Base-by-base conservation (phyloP, 1,284 basidiomycete genomes). In the Cutaneotrichosporon cavernicola region DNA sequence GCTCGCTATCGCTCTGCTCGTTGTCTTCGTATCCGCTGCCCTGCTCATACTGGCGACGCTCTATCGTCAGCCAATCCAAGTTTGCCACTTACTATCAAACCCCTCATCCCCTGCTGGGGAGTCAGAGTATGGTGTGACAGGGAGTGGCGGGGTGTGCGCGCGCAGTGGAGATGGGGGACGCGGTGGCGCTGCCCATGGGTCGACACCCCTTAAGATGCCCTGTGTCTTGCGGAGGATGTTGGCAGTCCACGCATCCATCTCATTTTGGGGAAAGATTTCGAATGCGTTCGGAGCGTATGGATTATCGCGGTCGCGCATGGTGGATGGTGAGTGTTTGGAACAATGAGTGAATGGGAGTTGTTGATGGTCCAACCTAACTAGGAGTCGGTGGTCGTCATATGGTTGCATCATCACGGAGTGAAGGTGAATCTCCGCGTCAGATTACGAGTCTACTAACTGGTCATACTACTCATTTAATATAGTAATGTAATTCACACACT, bases 231-330 rank as follows among this genome's bases (percentile, higher is more conserved):
- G 38, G 63, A 72, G 68, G 16, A 76, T 61, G 5, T 55, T 60
- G 36, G 72, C 71, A 30, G 76, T 56, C 76, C 76, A 77, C 21
- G 58, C 56, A 53, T 74, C 69, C 21, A 70, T 64, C 26, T 69
- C 64, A 13, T 47, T 22, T 26, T 62, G 57, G 18, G 66, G 55
- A 61, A 75, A 75, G 11, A 62, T 32, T 43, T 73, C 70, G 56
- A 69, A 77, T 3, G 74, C 68, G 18, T 61, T 65, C 1, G 72
- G 70, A 7, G 22, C 46, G 26, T 34, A 38, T 5, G 55, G 55
- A 14, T 56, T 56, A 38, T 30, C 38, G n/a, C 55, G 55, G 34
- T 40, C 55, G 22, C 55, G 55, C 55, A 56, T 56, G 11, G 21
- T 36, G 22, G 26, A 22, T 40, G 21, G 9, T 5, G 43, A n/a